Conservation (phyloP, 306 rosid species). For the Rubus idaeus region DNA sequence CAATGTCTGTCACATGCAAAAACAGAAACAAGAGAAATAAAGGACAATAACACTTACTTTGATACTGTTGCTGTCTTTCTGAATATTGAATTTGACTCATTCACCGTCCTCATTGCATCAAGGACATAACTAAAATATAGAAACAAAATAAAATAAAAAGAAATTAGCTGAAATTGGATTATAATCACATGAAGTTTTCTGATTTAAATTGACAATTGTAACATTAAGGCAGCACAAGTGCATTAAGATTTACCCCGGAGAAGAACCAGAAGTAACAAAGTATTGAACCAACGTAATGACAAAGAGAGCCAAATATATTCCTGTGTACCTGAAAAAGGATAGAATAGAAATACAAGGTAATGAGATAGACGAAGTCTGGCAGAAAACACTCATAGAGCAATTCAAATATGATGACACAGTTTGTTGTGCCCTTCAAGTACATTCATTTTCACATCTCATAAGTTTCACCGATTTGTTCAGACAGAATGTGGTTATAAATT, state of each 20-base stretch:
- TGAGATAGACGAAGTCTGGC: slow-evolving; percentile 13
- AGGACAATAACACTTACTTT: slow-evolving; percentile 50
- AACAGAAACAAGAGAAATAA: not conserved
- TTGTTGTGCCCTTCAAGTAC: not conserved
- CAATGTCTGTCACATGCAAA: slow-evolving; percentile 2
- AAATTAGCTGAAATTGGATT: slow-evolving; percentile 20
- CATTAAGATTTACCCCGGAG: slow-evolving; percentile 76
- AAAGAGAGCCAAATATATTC: slow-evolving; percentile 62
- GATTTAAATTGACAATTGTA: slow-evolving; percentile 9
- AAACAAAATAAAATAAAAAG: slow-evolving; percentile 14
- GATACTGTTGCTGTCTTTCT: slow-evolving; percentile 43
- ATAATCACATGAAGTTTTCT: slow-evolving; percentile 8
- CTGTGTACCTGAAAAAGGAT: slow-evolving; percentile 63
- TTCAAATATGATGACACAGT: slow-evolving; percentile 5
- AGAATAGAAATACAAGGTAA: slow-evolving; percentile 4
- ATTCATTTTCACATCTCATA: not conserved
- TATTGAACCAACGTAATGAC: slow-evolving; percentile 69
- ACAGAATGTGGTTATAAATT: not conserved
- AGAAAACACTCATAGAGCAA: slow-evolving; percentile 13
- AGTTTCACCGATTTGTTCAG: not conserved
- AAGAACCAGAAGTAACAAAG: slow-evolving; percentile 70
- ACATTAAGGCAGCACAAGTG: slow-evolving; percentile 21
- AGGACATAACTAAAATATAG: slow-evolving; percentile 52
- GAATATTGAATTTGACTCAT: slow-evolving; percentile 44
- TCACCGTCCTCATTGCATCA: slow-evolving; percentile 64